Evolutionary conservation across 805 yeast species (phyloP).

Genomic region (Hanseniaspora thailandica): DNA sequence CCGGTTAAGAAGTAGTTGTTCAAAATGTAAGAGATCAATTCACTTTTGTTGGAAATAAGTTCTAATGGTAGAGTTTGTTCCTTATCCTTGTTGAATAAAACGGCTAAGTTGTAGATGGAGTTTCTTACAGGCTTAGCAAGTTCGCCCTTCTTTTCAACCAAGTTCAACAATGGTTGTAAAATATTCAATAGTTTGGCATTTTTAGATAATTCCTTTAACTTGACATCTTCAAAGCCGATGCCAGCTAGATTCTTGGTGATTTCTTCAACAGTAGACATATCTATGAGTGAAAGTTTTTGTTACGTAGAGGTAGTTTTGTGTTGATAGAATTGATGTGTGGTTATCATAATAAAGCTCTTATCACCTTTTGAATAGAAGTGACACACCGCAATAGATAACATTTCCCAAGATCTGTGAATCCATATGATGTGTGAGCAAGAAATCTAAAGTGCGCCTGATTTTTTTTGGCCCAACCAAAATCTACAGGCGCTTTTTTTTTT

Average conservation of each 20-base stretch:
- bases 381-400: no score
- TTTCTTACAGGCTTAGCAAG: constrained; percentile 51
- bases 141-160: constrained; percentile 26
- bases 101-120: constrained; percentile 66
- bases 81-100: constrained; percentile 45
- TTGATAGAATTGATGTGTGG: background rate
- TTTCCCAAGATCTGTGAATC: no score
- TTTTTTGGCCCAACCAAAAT: no score
- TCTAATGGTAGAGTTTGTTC: constrained; percentile 27
- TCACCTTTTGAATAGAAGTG: no score
- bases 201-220: constrained; percentile 67
- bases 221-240: constrained; percentile 63
- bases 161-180: constrained; percentile 46
- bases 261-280: constrained; percentile 27
- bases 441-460: no score
- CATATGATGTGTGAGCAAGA: no score
- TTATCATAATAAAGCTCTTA: no score
- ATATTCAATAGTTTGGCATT: constrained; percentile 75
- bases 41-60: constrained; percentile 1
- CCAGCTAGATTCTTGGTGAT: constrained; percentile 27
- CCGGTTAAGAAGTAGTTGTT: constrained; percentile 11
- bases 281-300: background rate
- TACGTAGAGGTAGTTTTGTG: background rate
- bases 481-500: no score
- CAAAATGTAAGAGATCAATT: constrained; percentile 38